Base-by-base conservation (phyloP, 345 rosid species). In the Eucalyptus viminalis region DNA sequence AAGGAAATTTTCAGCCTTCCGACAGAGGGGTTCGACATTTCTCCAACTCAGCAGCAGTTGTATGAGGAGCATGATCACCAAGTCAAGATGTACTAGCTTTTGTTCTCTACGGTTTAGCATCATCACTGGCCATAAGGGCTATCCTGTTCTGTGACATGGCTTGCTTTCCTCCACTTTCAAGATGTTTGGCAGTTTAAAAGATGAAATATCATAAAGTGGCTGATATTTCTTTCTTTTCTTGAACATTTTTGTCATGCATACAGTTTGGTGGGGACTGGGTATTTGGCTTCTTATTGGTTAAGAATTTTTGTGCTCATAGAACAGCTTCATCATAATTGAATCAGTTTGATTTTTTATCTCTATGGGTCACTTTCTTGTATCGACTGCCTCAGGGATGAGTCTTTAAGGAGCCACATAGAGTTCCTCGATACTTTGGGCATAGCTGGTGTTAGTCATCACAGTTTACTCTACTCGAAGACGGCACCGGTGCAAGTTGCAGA, bases 361-460 rank as follows among this genome's bases (percentile, higher is more conserved):
- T 87, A 37, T 60, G 44, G 87, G 14, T 50, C 49, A 76, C 43
- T 76, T 76, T 40, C 47, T 76, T 85, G 58, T 34, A 19, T 76
- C 37, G 89, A 58, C 88, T 89, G 56, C 27, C 69, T 19, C 69
- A 96, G 99, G 97, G 95, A 95, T 91, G 95, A 94, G 85, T 89
- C 86, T 86, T 91, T 98, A 89, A 95, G 93, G 89, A 89, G 89
- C 25, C 98, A 98, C 87, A 90, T 95, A 17, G 92, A 94, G 89
- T 98, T 96, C 89, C 93, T 98, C 53, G 94, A 95, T 91, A 95
- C 96, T 34, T 93, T 93, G 34, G 98, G 99, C 24, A 96, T 98
- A 87, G 98, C 98, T n/a, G 99, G 99, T 89, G 96, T 98, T 76
- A 98, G 99, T 90, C 95, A 98, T 89, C 99, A 98, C 91, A 98